A percentile compares a stretch with the other conserved stretches of the same genome.
phyloP scores from a whole-genome alignment of 2,329 filamentous ascomycete species.

The Graphilbum fragrans region DNA sequence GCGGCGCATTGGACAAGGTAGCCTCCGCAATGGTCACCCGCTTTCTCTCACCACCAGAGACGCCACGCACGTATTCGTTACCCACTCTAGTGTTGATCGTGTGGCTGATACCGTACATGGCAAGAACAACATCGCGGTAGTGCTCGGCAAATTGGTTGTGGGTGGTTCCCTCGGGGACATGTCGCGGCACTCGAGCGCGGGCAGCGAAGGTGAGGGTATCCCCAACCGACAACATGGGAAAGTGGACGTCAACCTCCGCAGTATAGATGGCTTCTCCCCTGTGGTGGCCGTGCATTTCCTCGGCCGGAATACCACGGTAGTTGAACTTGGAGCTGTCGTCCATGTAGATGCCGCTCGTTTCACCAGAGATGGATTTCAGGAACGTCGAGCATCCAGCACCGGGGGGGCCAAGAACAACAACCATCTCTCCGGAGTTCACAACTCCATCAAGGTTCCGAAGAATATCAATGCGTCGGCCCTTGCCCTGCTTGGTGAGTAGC shows the following conservation, averaged over 20 bases:
- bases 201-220: slow-evolving; percentile 72
- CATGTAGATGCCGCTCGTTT: slow-evolving; percentile 66
- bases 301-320: slow-evolving; percentile 60
- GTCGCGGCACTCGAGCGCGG: slow-evolving; percentile 52
- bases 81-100: slow-evolving; percentile 63
- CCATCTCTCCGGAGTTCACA: slow-evolving; percentile 59
- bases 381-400: slow-evolving; percentile 68
- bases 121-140: slow-evolving; percentile 60
- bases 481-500: slow-evolving; percentile 37
- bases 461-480: slow-evolving; percentile 51
- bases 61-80: slow-evolving; percentile 59
- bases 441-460: slow-evolving; percentile 54
- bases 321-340: slow-evolving; percentile 62
- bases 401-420: slow-evolving; percentile 61
- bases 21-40: slow-evolving; percentile 44
- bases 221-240: slow-evolving; percentile 62
- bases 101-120: slow-evolving; percentile 63
- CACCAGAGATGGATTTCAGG: slow-evolving; percentile 70
- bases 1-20: slow-evolving; percentile 35
- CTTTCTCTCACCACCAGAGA: slow-evolving; percentile 46
- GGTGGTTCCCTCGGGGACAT: slow-evolving; percentile 46
- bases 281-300: slow-evolving; percentile 66
- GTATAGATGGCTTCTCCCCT: slow-evolving; percentile 79
- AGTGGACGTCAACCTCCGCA: slow-evolving; percentile 72
- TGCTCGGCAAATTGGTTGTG: slow-evolving; percentile 45